Evolutionary conservation across 2,329 filamentous ascomycete species (phyloP).

Genomic region (Plenodomus tracheiphilus): DNA sequence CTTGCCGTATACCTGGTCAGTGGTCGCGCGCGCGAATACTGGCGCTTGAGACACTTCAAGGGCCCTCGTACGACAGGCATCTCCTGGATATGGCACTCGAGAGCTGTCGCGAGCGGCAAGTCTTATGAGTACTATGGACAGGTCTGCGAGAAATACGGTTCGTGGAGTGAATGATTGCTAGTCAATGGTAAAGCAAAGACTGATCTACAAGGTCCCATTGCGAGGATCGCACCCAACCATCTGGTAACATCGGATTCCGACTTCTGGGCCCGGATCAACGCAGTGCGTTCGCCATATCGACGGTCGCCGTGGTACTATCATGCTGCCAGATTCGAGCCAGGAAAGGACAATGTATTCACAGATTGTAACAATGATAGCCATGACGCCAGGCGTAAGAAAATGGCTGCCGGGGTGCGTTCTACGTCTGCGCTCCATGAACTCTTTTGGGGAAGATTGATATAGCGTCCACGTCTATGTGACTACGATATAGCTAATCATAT

Average conservation of each 20-base stretch:
- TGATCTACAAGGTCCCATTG: constrained; percentile 42
- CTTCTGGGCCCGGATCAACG: constrained; percentile 49
- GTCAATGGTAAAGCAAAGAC: neutral
- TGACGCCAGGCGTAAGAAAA: constrained; percentile 48
- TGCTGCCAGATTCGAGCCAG: constrained; percentile 56
- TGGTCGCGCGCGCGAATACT: constrained; percentile 28
- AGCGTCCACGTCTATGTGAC: neutral
- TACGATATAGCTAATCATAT: constrained; percentile 6
- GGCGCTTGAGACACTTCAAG: constrained; percentile 35
- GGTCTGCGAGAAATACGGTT: constrained; percentile 38
- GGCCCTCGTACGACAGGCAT: constrained; percentile 36
- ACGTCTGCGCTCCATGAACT: too few species aligned
- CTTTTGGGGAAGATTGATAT: too few species aligned
- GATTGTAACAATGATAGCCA: constrained; percentile 56
- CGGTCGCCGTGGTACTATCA: constrained; percentile 44
- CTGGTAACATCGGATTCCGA: constrained; percentile 56
- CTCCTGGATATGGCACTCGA: constrained; percentile 39
- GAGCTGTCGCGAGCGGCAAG: constrained; percentile 30
- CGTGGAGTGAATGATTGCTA: constrained; percentile 2
- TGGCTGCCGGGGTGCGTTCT: constrained; percentile 52
- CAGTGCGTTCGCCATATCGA: constrained; percentile 47
- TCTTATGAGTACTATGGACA: constrained; percentile 32
- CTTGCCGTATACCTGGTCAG: constrained; percentile 17
- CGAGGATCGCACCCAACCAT: constrained; percentile 54
- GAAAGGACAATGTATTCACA: constrained; percentile 59